Conservation (phyloP, 2,329 filamentous ascomycete genomes). For the Hypoxylon sp. region DNA sequence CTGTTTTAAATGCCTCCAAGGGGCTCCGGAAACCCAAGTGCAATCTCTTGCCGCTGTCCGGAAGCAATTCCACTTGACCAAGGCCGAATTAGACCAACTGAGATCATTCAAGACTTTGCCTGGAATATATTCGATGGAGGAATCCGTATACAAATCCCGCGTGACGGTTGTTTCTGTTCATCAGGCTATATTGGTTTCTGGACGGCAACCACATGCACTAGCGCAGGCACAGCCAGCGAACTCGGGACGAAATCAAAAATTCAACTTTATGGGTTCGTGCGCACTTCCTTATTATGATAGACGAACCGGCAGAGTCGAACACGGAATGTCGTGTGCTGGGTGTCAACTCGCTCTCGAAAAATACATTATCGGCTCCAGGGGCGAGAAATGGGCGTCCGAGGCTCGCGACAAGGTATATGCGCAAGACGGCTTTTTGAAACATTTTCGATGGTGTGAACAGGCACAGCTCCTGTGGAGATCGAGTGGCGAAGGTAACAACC, state of each 20-base stretch:
- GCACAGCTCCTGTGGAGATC: conserved; percentile 50
- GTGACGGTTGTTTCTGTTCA: conserved; percentile 36
- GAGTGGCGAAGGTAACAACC: too few relatives aligned
- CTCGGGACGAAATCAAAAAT: conserved; percentile 41
- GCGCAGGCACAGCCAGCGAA: conserved; percentile 14
- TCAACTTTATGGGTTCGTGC: conserved; percentile 51
- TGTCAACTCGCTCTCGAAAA: conserved; percentile 51
- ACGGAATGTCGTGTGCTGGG: conserved; percentile 53
- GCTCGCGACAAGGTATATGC: conserved; percentile 46
- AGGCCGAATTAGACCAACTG: conserved; percentile 18
- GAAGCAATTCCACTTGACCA: background rate
- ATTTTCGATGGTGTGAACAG: conserved; percentile 55
- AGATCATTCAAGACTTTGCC: conserved; percentile 50
- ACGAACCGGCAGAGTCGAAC: conserved; percentile 45
- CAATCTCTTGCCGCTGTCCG: background rate
- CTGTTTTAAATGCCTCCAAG: conserved; percentile 6
- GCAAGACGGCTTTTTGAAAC: conserved; percentile 50
- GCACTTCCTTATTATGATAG: conserved; percentile 20
- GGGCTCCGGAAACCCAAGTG: conserved; percentile 3
- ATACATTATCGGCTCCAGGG: too few relatives aligned
- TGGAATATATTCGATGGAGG: conserved; percentile 47
- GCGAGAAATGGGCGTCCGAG: conserved; percentile 39
- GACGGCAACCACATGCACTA: conserved; percentile 29
- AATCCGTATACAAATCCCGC: conserved; percentile 39
- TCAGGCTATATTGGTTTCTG: conserved; percentile 39